Evolutionary conservation across 169 alveolate genomes (phyloP).

Genomic region (Besnoitia besnoiti): DNA sequence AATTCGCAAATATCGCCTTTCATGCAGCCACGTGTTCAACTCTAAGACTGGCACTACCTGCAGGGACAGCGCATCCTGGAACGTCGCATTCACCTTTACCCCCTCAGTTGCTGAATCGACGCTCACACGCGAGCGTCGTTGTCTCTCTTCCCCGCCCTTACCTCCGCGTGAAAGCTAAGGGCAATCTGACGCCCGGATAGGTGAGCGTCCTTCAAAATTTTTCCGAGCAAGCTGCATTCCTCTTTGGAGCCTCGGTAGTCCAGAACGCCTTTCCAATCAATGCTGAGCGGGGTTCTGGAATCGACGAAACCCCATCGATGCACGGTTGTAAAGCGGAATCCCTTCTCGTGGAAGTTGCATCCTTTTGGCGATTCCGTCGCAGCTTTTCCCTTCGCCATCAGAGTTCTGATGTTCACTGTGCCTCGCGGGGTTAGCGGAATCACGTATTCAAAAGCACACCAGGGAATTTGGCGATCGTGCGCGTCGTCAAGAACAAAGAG

Average conservation of each 20-base stretch:
- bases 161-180: constrained; percentile 16
- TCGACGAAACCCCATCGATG: constrained; percentile 40
- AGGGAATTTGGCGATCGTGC: constrained; percentile 50
- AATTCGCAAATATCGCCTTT: no score
- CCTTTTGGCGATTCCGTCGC: constrained; percentile 64
- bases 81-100: no score
- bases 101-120: no score
- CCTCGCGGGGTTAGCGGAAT: constrained; percentile 51
- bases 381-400: constrained; percentile 39
- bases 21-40: no score
- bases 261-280: not conserved
- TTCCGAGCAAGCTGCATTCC: not conserved
- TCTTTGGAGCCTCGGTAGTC: not conserved
- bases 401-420: constrained; percentile 33
- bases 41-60: no score
- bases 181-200: not conserved
- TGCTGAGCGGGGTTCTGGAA: not conserved
- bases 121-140: no score
- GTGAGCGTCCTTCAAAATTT: not conserved
- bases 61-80: no score
- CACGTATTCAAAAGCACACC: constrained; percentile 61
- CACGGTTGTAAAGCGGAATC: constrained; percentile 28
- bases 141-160: no score
- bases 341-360: constrained; percentile 61
- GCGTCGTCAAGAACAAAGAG: constrained; percentile 48